Base-by-base conservation (phyloP, 345 rosid genomes). In the Hypericum perforatum region DNA sequence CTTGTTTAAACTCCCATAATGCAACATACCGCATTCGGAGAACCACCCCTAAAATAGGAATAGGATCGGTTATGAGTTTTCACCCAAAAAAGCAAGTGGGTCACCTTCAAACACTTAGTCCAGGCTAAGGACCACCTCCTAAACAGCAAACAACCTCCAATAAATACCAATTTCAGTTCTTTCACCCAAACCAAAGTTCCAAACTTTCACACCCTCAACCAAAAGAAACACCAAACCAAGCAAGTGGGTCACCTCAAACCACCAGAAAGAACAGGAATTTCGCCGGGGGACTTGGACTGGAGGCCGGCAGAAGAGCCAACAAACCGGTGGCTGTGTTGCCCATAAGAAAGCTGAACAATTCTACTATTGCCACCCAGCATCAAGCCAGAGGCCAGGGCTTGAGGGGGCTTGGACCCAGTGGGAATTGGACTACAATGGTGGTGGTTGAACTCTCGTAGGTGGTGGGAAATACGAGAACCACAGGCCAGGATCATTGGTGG, bases 401-500 rank as follows among this genome's bases (percentile, higher is more conserved):
- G 50, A 8, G 6, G 3, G 2, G 5, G 43, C 8, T 37, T 41
- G 41, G 38, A 42, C n/a, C n/a, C n/a, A n/a, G n/a, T n/a, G 61
- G 9, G 56, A 59, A 16, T 65, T 70, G 22, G 37, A n/a, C 40
- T 55, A 45, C 36, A 49, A 66, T 54, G 65, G 62, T 29, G 68
- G 55, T 39, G 66, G 74, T 63, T 66, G 49, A 64, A 70, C 44
- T 74, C 81, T 32, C 80, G 68, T 1, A 82, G 60, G 70, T 77
- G 85, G 39, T 69, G 87, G 37, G 82, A 72, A 45, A 79, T 75
- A 59, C 90, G 88, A 63, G 72, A 84, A 58, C 89, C 82, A 53
- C 95, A 74, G 43, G 78, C 63, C 70, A 79, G 59, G 94, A 90
- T 82, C 37, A 54, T 53, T 50, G 47, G 56, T 29, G 32, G 1